Evolutionary conservation across 2,329 filamentous ascomycete species (phyloP).

Genomic region (Pyricularia pennisetigena): DNA sequence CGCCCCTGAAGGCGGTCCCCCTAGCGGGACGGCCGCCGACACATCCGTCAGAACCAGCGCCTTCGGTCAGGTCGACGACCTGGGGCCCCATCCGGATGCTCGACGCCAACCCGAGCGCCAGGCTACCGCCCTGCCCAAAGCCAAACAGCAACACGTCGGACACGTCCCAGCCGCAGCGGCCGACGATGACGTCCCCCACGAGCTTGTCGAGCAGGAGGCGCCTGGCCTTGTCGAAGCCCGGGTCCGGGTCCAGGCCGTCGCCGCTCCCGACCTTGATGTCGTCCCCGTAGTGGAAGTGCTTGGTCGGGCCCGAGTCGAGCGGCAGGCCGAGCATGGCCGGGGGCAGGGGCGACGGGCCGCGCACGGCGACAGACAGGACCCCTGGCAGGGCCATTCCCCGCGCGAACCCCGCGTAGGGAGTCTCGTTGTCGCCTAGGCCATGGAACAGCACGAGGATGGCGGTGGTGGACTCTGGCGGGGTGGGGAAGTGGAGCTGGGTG

Average conservation of each 20-base stretch:
- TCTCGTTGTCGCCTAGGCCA: constrained; percentile 69
- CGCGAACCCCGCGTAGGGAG: constrained; percentile 60
- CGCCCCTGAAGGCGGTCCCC: constrained; percentile 31
- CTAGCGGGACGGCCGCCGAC: neutral
- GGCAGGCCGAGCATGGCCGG: constrained; percentile 49
- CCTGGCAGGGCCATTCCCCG: constrained; percentile 63
- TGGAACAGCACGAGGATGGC: constrained; percentile 76
- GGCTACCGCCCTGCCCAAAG: constrained; percentile 57
- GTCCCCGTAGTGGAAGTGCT: constrained; percentile 57
- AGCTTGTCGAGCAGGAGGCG: constrained; percentile 37
- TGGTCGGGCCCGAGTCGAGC: constrained; percentile 12
- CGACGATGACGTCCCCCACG: constrained; percentile 39
- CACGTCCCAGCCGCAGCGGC: constrained; percentile 47
- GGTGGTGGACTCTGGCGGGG: constrained; percentile 51
- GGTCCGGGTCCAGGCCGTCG: constrained; percentile 48
- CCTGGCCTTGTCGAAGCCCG: constrained; percentile 44
- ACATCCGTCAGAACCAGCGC: too few species aligned
- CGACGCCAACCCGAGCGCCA: constrained; percentile 47
- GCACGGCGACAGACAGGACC: constrained; percentile 64
- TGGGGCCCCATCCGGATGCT: constrained; percentile 24
- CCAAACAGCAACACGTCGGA: constrained; percentile 55
- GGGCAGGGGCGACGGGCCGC: constrained; percentile 60
- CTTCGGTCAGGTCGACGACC: constrained; percentile 18
- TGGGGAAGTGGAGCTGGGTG: constrained; percentile 36
- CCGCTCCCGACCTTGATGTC: constrained; percentile 44